Conservation (phyloP, 2,329 filamentous ascomycete genomes). For the Akanthomyces uredinophilus region DNA sequence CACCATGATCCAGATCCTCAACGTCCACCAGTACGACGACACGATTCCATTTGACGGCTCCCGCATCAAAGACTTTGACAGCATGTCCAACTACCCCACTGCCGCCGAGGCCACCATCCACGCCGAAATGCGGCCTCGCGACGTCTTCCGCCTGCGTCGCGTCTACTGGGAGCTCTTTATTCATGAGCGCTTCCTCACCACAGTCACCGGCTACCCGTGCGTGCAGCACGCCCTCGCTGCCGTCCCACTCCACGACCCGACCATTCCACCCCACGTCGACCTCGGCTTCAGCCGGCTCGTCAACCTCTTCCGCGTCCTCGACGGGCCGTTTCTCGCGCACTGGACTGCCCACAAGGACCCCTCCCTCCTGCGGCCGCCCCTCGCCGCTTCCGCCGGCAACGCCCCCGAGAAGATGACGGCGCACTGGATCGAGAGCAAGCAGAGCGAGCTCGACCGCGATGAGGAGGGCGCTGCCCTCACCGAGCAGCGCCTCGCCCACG, state of each 20-base stretch:
- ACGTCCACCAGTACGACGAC: conserved; percentile 35
- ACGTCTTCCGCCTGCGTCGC: conserved; percentile 30
- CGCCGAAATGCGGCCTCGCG: not conserved
- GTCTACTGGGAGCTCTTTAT: conserved; percentile 53
- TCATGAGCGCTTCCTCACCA: conserved; percentile 51
- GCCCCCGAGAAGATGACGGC: conserved; percentile 25
- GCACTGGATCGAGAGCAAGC: conserved; percentile 37
- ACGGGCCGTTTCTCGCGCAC: conserved; percentile 33
- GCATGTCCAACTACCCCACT: not conserved
- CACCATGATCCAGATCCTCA: conserved; percentile 38
- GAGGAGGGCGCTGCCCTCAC: conserved; percentile 28
- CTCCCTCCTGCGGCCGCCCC: conserved; percentile 10
- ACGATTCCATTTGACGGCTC: not conserved
- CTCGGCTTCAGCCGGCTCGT: conserved; percentile 34
- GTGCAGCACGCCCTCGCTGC: conserved; percentile 29
- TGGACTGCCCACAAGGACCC: conserved; percentile 30
- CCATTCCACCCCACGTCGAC: conserved; percentile 32
- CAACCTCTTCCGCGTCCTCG: conserved; percentile 33
- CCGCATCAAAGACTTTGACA: not conserved
- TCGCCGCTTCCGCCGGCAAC: conserved; percentile 18
- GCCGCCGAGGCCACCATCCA: not conserved
- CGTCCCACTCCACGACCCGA: conserved; percentile 27
- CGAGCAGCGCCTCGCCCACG: conserved; percentile 21
- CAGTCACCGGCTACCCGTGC: conserved; percentile 42
- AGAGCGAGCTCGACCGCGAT: conserved; percentile 34